Evolutionary conservation across 345 rosid genomes (phyloP), one percentile per base, ranked within the genome.

Genomic region (Moringa oleifera): DNA sequence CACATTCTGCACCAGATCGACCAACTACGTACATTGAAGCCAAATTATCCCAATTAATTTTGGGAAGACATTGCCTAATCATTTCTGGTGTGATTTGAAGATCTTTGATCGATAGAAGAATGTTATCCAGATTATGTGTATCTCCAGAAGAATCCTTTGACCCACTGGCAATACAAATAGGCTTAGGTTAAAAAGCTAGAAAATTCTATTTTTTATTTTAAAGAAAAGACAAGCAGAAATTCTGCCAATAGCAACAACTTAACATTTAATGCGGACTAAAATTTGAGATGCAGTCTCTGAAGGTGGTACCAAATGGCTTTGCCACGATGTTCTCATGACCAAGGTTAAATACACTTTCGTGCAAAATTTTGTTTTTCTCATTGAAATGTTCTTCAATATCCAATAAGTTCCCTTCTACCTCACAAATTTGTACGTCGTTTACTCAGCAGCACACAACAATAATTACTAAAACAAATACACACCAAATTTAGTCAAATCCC

Each of bases 1-100:
- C 85, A 71, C 99, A 94, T 79, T 90, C 97, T 59, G 92, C 81
- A 71, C 89, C 95, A 68, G 85, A 75, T 56, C 80, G 96, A 78
- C 81, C 83, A 28, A 60, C 62, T 23, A 81, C 72, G 63, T 78
- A 80, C 68, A 66, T 62, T 13, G 89, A 86, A 55, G 98, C 89
- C 75, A 91, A 67, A 31, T 80, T 84, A 71, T 85, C 80, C 99
- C 99, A 94, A 18, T 83, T 76, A 68, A 88, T 86, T 62, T 85
- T 77, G 1, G 96, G 97, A 77, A 90, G 88, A 69, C 86, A 85
- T 75, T 82, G 84, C 72, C 88, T 77, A 23, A 81, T 74, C 73
- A 68, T 73, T 63, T 85, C 88, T 15, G 95, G 88, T 10, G 95
- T 78, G 63, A 94, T 84, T 69, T 90, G 95, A 68, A 85, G 75